Base-by-base conservation (phyloP, 1,284 basidiomycete genomes). In the Ceraceosorus guamensis region DNA sequence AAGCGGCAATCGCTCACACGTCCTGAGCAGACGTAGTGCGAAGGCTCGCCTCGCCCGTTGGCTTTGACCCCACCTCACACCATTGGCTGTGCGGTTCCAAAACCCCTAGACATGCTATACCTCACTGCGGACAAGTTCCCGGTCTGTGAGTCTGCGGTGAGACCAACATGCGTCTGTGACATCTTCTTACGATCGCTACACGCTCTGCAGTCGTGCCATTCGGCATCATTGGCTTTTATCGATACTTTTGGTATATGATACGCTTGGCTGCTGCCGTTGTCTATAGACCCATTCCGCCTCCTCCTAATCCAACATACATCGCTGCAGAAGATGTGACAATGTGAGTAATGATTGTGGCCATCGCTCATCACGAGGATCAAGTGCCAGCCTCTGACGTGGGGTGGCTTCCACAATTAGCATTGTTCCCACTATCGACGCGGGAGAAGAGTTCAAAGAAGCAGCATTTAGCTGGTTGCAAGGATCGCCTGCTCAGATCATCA, bases 381-480 rank as follows among this genome's bases (percentile, higher is more conserved):
- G 4, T 39, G 2, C 59, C 39, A 18, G n/a, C 11, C n/a, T 33
- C 31, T 16, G n/a, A n/a, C 41, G 13, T 44, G n/a, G n/a, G n/a
- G n/a, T n/a, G n/a, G 46, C 46, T 8, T 7, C 46, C 48, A 24
- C 35, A 31, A 13, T 53, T 55, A 72, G 68, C 74, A 89, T 93
- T 62, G 89, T 92, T 3, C 90, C 89, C 41, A 92, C 89, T 62
- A 92, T 93, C 73, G 89, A 93, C 75, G 89, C 90, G 11, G 89
- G 89, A 50, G 88, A 91, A 75, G 89, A 91, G 78, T 91, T 93
- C 81, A 88, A 88, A 79, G 87, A 91, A 77, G 90, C 90, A 45
- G 89, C 89, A 34, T 83, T 86, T 77, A 87, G 84, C 66, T 92
- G 89, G 90, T 85, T 93, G 58, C 84, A 85, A 64, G 88, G 88